Evolutionary conservation across 139 green algal genomes (phyloP), one percentile per base, ranked within the genome.

Genomic region (Bryopsis sp.): DNA sequence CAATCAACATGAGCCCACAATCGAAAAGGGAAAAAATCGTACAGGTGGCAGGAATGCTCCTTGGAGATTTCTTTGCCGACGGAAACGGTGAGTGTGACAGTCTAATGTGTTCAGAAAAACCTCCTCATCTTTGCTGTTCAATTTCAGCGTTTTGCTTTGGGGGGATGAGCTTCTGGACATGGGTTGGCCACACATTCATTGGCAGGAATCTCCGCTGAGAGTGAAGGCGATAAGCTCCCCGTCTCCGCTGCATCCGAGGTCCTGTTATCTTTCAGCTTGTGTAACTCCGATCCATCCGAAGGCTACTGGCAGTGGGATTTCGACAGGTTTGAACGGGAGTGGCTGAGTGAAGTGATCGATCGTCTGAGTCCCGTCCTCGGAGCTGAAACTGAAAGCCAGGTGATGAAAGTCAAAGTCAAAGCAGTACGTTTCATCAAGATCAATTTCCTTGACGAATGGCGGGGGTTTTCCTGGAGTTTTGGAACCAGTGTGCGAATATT

Each of bases 221-320:
- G n/a, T n/a, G n/a, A n/a, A n/a, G n/a, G n/a, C n/a, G n/a, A n/a
- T n/a, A n/a, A n/a, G n/a, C n/a, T n/a, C n/a, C n/a, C n/a, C n/a
- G n/a, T n/a, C n/a, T n/a, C n/a, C n/a, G n/a, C n/a, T n/a, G n/a
- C 74, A 2, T 59, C 66, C 11, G 8, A 73, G 43, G 33, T 54
- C 4, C 29, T 75, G 31, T 62, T 81, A 26, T 77, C 66, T 3
- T 78, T 82, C 68, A 76, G 62, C 38, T 63, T 82, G 1, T 78
- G 72, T 64, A 82, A 79, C 36, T 74, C 48, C 0, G 58, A 79
- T 29, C 61, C 70, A 31, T 33, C 58, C 6, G 22, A 29, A 6
- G 73, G 39, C 24, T 48, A 43, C 26, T 65, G 61, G 26, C 72
- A 58, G 35, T 74, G 74, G 71, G 64, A 72, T 46, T 78, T 78